Evolutionary conservation across 192 early-diverging fungal species (phyloP).

Genomic region (Umbelopsis vinacea): DNA sequence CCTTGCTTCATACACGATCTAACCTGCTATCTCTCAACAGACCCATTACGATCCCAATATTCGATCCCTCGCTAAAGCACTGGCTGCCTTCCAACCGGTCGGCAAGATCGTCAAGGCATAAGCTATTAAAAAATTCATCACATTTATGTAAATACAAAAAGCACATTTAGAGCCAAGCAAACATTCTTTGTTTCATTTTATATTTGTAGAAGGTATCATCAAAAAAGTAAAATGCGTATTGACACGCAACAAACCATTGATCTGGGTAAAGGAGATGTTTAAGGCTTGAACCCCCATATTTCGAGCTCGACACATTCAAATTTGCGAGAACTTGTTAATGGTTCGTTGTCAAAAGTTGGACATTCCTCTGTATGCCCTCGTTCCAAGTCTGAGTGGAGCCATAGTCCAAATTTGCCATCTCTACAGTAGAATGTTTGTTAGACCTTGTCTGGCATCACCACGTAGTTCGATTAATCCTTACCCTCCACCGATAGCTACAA

Average conservation of each 20-base stretch:
- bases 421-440: conserved; percentile 31
- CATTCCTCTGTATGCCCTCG: conserved; percentile 70
- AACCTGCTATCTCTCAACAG: conserved; percentile 31
- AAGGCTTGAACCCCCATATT: conserved; percentile 39
- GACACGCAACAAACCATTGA: neutral
- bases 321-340: conserved; percentile 28
- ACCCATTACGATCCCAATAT: conserved; percentile 64
- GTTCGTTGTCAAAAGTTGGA: conserved; percentile 79
- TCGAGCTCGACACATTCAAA: conserved; percentile 44
- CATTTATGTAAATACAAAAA: conserved; percentile 15
- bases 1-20: neutral
- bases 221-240: neutral
- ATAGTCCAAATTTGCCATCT: conserved; percentile 78
- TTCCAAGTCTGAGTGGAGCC: conserved; percentile 75
- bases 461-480: conserved; percentile 20
- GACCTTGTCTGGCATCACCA: neutral
- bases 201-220: conserved; percentile 1
- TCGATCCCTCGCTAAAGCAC: conserved; percentile 45
- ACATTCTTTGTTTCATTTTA: neutral
- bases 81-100: conserved; percentile 44
- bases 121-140: neutral
- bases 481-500: conserved; percentile 81
- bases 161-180: neutral
- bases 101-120: conserved; percentile 24
- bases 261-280: neutral